These are phyloP conservation scores for Orbilia quercus DNA, from an alignment of 2,329 filamentous ascomycete genomes.

Conservation along the genomic window DNA sequence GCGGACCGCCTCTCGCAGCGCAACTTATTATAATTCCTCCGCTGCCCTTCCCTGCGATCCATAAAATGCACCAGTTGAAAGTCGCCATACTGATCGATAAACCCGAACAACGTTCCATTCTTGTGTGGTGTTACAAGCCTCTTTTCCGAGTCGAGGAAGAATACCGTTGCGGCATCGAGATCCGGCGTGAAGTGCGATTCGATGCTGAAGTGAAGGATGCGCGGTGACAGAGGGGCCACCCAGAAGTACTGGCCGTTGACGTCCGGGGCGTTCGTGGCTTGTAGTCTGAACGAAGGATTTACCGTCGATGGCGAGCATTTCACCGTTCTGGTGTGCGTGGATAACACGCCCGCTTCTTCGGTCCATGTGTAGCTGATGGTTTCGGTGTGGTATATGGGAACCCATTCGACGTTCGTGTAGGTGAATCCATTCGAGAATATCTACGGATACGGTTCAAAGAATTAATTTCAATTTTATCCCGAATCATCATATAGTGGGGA, in stretches of 20 bases:
- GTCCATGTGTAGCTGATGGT: conserved; percentile 15
- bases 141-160: conserved; percentile 23
- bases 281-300: conserved; percentile 32
- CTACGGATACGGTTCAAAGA: neutral
- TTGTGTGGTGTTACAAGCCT: conserved; percentile 16
- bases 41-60: neutral
- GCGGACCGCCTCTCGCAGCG: conserved; percentile 20
- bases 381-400: conserved; percentile 1
- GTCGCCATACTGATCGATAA: conserved; percentile 15
- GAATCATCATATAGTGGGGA: neutral
- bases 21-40: conserved; percentile 1
- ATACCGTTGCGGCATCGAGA: conserved; percentile 21
- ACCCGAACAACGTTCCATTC: conserved; percentile 34
- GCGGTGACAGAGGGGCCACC: neutral
- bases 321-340: conserved; percentile 32
- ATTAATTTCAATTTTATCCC: conserved; percentile 7
- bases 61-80: conserved; percentile 25
- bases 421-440: conserved; percentile 9
- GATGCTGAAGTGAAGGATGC: conserved; percentile 18
- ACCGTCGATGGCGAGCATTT: conserved; percentile 31
- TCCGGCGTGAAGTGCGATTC: conserved; percentile 23
- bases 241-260: conserved; percentile 37
- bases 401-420: conserved; percentile 35
- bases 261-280: conserved; percentile 29
- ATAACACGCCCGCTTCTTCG: neutral